These are phyloP conservation scores for Colletotrichum sp. DNA, from an alignment of 2,329 filamentous ascomycete genomes.

Conservation along the genomic window DNA sequence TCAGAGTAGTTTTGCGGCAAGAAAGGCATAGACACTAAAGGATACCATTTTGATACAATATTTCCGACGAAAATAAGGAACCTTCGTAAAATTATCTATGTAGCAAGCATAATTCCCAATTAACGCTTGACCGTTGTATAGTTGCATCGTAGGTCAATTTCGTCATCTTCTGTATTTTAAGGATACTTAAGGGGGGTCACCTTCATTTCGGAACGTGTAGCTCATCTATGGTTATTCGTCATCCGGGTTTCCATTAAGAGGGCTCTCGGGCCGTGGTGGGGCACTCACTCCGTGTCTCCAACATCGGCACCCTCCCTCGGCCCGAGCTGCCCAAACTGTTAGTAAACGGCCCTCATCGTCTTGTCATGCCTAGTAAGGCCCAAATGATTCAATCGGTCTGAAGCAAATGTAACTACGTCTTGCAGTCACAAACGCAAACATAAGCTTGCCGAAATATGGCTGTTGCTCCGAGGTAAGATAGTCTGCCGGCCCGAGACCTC, in stretches of 20 bases:
- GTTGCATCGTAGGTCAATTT: neutral
- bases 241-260: neutral
- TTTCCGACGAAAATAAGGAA: neutral
- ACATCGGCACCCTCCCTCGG: neutral
- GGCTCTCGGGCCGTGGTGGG: neutral
- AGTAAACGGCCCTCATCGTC: neutral
- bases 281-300: neutral
- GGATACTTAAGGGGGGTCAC: accelerated
- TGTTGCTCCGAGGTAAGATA: neutral
- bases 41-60: neutral
- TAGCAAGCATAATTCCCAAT: neutral
- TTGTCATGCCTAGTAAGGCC: neutral
- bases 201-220: neutral
- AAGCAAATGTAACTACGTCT: accelerated
- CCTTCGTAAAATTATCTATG: accelerated
- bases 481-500: neutral
- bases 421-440: neutral
- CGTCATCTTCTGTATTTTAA: accelerated
- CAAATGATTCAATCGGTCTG: neutral
- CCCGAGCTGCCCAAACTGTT: neutral
- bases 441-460: neutral
- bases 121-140: neutral
- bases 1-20: neutral
- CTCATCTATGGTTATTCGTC: accelerated
- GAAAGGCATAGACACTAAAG: neutral